These are phyloP conservation scores for Dictyostelium discoideum DNA, from an alignment of 78 protist species.

Conservation along the genomic window DNA sequence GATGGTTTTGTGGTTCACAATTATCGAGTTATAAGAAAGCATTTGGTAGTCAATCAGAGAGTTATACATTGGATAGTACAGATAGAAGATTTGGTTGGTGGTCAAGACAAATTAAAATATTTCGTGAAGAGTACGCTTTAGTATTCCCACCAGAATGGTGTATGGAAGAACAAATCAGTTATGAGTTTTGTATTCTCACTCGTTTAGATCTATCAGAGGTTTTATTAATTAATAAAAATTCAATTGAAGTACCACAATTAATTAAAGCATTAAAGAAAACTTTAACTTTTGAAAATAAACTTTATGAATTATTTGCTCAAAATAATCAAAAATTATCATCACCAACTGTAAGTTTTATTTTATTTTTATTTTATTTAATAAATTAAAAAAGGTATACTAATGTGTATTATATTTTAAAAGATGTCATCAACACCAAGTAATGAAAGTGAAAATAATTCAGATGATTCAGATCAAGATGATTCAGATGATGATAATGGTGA, in stretches of 20 bases:
- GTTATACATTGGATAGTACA: constrained; percentile 17
- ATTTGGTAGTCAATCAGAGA: constrained; percentile 27
- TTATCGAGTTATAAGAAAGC: constrained; percentile 42
- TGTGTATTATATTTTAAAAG: too few species aligned
- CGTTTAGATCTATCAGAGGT: constrained; percentile 26
- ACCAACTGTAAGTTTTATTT: constrained; percentile 8
- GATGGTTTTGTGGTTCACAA: constrained; percentile 76
- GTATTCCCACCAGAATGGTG: constrained; percentile 82
- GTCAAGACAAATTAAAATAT: constrained; percentile 2
- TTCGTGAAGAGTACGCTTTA: constrained; percentile 25
- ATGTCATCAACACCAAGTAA: constrained; percentile 11
- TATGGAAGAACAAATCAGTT: constrained; percentile 66
- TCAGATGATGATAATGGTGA: background rate
- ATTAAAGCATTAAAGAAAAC: constrained; percentile 63
- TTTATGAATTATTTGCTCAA: constrained; percentile 25
- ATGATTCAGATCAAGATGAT: constrained; percentile 4
- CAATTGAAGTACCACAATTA: constrained; percentile 39
- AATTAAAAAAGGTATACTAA: background rate
- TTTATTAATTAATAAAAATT: background rate
- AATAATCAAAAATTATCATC: background rate
- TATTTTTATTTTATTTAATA: too few species aligned
- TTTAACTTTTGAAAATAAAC: constrained; percentile 64
- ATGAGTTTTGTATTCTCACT: constrained; percentile 75
- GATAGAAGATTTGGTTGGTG: constrained; percentile 76
- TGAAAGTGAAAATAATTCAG: background rate